Percentiles rank a stretch among this genome's conserved stretches.
Evolutionary conservation across 352 stramenopile genomes (phyloP).

Genomic region (Phytophthora nicotianae): DNA sequence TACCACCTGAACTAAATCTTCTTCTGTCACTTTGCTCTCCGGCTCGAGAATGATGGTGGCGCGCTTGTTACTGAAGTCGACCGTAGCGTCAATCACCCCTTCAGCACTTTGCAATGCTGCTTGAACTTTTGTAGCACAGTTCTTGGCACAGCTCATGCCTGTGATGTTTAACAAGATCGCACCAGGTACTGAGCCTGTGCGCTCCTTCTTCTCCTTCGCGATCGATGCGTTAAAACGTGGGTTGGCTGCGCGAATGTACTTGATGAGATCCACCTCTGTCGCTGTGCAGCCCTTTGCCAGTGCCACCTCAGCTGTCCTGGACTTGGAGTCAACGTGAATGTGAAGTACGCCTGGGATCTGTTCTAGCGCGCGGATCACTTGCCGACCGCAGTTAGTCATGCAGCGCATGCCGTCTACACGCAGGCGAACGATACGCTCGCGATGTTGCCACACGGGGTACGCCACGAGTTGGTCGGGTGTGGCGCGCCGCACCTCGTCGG

Average conservation of each 20-base stretch:
- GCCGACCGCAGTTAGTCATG: constrained; percentile 85
- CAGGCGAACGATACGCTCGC: constrained; percentile 78
- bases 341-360: constrained; percentile 82
- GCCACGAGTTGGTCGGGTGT: constrained; percentile 56
- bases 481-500: constrained; percentile 54
- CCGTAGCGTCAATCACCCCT: constrained; percentile 68
- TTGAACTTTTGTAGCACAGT: constrained; percentile 67
- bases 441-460: constrained; percentile 85
- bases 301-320: constrained; percentile 76
- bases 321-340: constrained; percentile 85
- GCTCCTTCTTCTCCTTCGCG: constrained; percentile 55
- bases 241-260: constrained; percentile 76
- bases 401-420: constrained; percentile 86
- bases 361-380: constrained; percentile 83
- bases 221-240: constrained; percentile 78
- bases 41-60: constrained; percentile 73
- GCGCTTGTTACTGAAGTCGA: constrained; percentile 74
- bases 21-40: constrained; percentile 60
- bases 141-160: constrained; percentile 78
- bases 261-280: constrained; percentile 88
- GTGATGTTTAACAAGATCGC: constrained; percentile 77
- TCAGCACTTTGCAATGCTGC: constrained; percentile 48
- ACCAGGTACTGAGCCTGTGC: constrained; percentile 56
- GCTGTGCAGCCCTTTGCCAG: constrained; percentile 80
- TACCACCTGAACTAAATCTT: constrained; percentile 75